Percentiles rank a stretch among this genome's conserved stretches.
Evolutionary conservation across 208 protist genomes (phyloP).

Genomic region (Trypanosoma vivax): DNA sequence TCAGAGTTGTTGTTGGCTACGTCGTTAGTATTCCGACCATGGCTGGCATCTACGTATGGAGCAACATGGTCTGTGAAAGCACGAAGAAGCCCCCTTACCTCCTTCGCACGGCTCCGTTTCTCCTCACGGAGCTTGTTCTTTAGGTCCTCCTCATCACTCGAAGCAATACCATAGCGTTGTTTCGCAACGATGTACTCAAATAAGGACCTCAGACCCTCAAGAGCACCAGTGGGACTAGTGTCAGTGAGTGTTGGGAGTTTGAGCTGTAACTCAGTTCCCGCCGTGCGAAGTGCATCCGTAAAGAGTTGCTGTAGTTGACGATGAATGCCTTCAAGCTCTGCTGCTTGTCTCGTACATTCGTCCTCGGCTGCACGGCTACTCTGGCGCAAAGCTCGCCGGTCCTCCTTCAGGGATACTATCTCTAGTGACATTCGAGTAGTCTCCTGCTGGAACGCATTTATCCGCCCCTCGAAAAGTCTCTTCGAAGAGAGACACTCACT

Average conservation of each 20-base stretch:
- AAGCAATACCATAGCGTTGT: conserved; percentile 6
- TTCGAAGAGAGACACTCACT: neutral
- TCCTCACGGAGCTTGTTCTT: neutral
- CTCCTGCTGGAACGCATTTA: neutral
- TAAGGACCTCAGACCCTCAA: conserved; percentile 32
- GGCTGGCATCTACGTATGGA: neutral
- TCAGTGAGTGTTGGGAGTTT: conserved; percentile 24
- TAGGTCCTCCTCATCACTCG: conserved; percentile 8
- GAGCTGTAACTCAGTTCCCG: conserved; percentile 20
- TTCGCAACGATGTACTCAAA: conserved; percentile 18
- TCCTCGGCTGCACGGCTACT: neutral
- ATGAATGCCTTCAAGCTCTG: conserved; percentile 16
- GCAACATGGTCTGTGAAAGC: conserved; percentile 20
- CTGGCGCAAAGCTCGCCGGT: neutral
- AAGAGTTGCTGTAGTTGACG: conserved; percentile 17
- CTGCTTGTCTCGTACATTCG: conserved; percentile 7
- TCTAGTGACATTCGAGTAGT: neutral
- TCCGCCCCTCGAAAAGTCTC: too few species aligned
- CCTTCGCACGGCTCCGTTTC: conserved; percentile 7
- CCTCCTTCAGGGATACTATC: neutral
- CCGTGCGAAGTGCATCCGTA: conserved; percentile 18
- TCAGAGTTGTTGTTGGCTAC: neutral
- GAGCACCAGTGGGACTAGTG: conserved; percentile 18
- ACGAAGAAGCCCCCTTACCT: conserved; percentile 9
- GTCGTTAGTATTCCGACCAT: neutral